Evolutionary conservation across 352 stramenopile species (phyloP).

Genomic region (Pythium oligandrum): DNA sequence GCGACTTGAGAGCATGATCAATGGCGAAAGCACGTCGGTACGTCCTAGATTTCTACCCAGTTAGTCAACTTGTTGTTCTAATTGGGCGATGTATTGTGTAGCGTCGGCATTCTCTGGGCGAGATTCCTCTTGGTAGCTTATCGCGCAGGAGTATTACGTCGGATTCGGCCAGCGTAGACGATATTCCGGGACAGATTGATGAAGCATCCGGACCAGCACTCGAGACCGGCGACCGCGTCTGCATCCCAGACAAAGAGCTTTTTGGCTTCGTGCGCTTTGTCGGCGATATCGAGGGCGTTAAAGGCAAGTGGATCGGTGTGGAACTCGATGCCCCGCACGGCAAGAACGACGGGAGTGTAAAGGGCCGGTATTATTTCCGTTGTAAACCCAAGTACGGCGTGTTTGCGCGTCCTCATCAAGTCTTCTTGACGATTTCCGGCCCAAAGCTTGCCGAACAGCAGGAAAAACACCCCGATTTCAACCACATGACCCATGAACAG

Average conservation of each 20-base stretch:
- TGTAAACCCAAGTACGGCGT: constrained; percentile 78
- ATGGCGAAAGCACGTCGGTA: constrained; percentile 17
- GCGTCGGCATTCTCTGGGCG: no score
- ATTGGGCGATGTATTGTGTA: no score
- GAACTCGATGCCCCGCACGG: constrained; percentile 71
- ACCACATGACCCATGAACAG: constrained; percentile 8
- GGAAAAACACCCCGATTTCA: constrained; percentile 20
- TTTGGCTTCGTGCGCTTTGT: constrained; percentile 79
- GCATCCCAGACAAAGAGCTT: constrained; percentile 80
- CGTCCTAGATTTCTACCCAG: not conserved
- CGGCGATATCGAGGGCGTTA: constrained; percentile 66
- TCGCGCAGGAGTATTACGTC: constrained; percentile 4
- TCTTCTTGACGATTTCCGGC: constrained; percentile 63
- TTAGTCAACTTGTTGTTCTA: no score
- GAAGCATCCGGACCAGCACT: no score
- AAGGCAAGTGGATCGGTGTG: constrained; percentile 70
- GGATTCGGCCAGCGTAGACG: constrained; percentile 46
- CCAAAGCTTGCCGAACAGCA: constrained; percentile 49
- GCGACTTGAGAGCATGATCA: constrained; percentile 57
- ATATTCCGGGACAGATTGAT: constrained; percentile 13
- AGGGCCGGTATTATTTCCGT: constrained; percentile 73
- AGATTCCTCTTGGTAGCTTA: no score
- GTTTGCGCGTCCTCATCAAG: constrained; percentile 71
- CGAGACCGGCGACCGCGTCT: constrained; percentile 71
- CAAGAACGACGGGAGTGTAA: constrained; percentile 84